These are phyloP conservation scores for Penicillium decumbens DNA, from an alignment of 2,329 filamentous ascomycete genomes.

Conservation along the genomic window DNA sequence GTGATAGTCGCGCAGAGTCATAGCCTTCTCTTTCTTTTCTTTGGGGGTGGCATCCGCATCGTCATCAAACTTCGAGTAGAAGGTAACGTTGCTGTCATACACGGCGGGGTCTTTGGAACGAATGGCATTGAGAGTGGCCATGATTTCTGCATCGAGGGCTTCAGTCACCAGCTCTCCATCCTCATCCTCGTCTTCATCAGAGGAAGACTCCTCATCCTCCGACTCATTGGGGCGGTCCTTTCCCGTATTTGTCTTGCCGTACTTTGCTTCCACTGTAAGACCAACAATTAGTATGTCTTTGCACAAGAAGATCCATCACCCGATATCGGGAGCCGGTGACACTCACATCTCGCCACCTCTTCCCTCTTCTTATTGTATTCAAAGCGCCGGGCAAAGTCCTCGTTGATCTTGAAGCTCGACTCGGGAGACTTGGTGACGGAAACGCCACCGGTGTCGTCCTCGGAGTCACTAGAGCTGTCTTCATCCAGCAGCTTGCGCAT, in stretches of 20 bases:
- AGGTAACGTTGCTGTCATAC: conserved; percentile 74
- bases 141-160: conserved; percentile 79
- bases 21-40: conserved; percentile 71
- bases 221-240: conserved; percentile 42
- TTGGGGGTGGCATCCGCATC: conserved; percentile 36
- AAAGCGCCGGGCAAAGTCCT: conserved; percentile 82
- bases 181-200: conserved; percentile 82
- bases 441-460: conserved; percentile 40
- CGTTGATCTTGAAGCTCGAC: conserved; percentile 70
- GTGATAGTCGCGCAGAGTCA: conserved; percentile 87
- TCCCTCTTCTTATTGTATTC: conserved; percentile 98
- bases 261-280: conserved; percentile 78
- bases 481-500: conserved; percentile 41
- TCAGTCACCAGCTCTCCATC: conserved; percentile 81
- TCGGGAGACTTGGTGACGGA: conserved; percentile 31
- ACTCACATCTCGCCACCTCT: conserved; percentile 59
- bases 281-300: conserved; percentile 1
- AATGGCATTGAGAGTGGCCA: conserved; percentile 80
- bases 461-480: conserved; percentile 38
- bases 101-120: conserved; percentile 85
- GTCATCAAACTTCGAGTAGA: conserved; percentile 66
- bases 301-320: no score
- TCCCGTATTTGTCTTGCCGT: conserved; percentile 49
- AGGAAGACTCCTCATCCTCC: conserved; percentile 60
- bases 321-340: not conserved